Evolutionary conservation across 257 asterid genomes (phyloP).

Genomic region (Prunella vulgaris): DNA sequence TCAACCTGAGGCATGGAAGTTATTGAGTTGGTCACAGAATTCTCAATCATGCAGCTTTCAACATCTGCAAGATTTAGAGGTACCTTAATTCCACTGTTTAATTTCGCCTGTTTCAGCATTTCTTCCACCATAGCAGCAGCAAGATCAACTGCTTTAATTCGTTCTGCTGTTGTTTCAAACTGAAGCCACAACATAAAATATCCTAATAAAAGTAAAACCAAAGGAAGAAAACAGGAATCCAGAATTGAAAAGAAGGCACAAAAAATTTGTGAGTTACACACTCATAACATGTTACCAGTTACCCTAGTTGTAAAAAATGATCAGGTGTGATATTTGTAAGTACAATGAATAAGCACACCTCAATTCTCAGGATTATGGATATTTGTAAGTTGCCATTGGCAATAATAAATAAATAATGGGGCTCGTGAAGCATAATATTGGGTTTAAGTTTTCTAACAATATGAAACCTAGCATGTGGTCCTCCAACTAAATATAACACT

Average conservation of each 20-base stretch:
- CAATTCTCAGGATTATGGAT: background rate
- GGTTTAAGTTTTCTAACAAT: background rate
- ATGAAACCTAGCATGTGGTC: background rate
- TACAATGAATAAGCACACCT: slow-evolving; percentile 2
- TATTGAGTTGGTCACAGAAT: slow-evolving; percentile 9
- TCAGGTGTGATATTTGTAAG: background rate
- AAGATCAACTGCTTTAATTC: slow-evolving; percentile 90
- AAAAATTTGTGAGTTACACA: background rate
- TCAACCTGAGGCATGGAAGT: slow-evolving; percentile 47
- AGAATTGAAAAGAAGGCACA: background rate
- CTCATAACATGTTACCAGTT: background rate
- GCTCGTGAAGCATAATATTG: background rate
- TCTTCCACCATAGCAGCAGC: slow-evolving; percentile 98
- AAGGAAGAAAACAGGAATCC: background rate
- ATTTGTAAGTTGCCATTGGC: background rate
- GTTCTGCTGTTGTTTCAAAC: slow-evolving; percentile 82
- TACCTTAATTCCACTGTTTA: slow-evolving; percentile 59
- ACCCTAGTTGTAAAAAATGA: background rate
- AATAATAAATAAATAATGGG: background rate
- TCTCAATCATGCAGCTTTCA: slow-evolving; percentile 12
- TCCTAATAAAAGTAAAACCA: slow-evolving; percentile 18
- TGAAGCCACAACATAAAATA: slow-evolving; percentile 36
- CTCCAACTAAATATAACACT: background rate
- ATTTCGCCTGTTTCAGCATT: slow-evolving; percentile 62
- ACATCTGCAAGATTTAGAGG: slow-evolving; percentile 13